Percentiles rank a stretch among this genome's conserved stretches.
Conservation (phyloP, 306 rosid species). For the Prunus dulcis region DNA sequence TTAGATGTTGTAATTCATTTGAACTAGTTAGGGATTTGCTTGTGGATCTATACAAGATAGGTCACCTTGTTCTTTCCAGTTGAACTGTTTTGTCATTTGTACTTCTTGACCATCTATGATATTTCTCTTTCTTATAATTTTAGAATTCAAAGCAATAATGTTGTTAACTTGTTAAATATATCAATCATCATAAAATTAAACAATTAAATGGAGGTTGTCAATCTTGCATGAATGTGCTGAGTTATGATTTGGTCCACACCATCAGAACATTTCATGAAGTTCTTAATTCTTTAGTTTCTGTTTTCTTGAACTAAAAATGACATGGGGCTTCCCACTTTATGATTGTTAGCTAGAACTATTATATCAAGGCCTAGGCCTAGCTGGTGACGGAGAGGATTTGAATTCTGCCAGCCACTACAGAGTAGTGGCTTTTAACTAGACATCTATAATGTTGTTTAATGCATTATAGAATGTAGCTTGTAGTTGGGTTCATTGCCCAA, state of each 20-base stretch:
- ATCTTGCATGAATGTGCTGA: neutral
- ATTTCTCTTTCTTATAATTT: neutral
- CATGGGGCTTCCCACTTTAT: no score
- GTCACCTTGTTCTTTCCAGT: neutral
- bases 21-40: neutral
- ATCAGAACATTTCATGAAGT: neutral
- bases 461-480: conserved; percentile 3
- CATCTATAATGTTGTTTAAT: neutral
- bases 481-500: neutral
- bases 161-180: no score
- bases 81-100: neutral
- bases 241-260: neutral
- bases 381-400: conserved; percentile 11
- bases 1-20: conserved; percentile 4
- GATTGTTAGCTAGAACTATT: no score
- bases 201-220: neutral
- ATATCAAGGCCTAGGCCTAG: neutral
- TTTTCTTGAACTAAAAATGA: no score
- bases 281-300: no score
- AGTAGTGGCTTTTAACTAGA: neutral
- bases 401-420: neutral
- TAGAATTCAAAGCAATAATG: neutral
- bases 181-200: neutral
- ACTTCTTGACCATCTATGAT: neutral
- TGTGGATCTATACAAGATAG: neutral